These are phyloP conservation scores for Dinochytrium kinnereticum DNA, from an alignment of 371 early-diverging fungal genomes.

Conservation along the genomic window DNA sequence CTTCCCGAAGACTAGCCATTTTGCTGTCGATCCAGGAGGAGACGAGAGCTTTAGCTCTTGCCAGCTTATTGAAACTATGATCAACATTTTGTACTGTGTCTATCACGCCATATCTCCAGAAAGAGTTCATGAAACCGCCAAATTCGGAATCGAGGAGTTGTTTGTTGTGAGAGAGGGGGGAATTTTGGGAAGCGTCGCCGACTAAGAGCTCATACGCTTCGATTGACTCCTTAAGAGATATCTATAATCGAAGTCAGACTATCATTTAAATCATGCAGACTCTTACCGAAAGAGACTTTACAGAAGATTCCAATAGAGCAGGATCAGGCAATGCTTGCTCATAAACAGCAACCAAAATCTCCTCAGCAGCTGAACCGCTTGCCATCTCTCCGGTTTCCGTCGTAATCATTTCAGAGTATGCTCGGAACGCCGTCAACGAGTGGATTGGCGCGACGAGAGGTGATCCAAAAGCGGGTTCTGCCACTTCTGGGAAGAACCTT, in stretches of 20 bases:
- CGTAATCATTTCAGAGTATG: background rate
- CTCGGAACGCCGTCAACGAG: slow-evolving; percentile 21
- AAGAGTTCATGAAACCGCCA: background rate
- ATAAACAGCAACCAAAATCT: slow-evolving; percentile 20
- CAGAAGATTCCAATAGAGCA: background rate
- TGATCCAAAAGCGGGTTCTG: slow-evolving; percentile 18
- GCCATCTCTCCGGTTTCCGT: background rate
- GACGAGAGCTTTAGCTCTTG: background rate
- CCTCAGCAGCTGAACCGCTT: slow-evolving; percentile 19
- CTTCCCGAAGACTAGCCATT: background rate
- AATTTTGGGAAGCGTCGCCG: background rate
- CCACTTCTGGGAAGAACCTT: slow-evolving; percentile 32
- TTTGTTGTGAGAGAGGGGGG: background rate
- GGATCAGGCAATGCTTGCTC: slow-evolving; percentile 20
- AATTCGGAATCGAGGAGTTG: background rate
- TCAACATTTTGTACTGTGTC: background rate
- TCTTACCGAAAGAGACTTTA: background rate
- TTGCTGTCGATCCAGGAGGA: background rate
- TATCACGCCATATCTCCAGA: background rate
- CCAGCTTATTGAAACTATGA: background rate
- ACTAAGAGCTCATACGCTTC: background rate
- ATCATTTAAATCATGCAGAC: background rate
- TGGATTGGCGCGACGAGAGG: slow-evolving; percentile 26
- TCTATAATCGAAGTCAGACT: background rate
- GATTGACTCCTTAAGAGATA: background rate